Conservation (phyloP, 371 early-diverging fungal genomes). For the Encephalitozoon intestinalis region DNA sequence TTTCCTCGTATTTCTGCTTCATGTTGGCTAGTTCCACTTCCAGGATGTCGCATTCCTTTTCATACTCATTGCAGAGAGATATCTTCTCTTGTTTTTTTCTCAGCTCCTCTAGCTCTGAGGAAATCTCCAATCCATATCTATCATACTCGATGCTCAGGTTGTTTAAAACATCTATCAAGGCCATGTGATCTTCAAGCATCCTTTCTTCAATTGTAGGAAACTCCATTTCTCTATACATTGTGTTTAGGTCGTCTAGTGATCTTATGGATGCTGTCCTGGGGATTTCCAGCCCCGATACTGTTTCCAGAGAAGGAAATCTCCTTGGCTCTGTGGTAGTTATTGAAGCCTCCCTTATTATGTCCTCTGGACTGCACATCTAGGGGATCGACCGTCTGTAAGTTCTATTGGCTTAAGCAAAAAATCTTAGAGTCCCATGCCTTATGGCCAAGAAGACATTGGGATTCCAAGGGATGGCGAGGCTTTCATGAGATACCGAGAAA, state of each 20-base stretch:
- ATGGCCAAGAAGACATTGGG: neutral
- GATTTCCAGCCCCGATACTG: neutral
- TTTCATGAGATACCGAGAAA: conserved; percentile 41
- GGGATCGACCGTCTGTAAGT: neutral
- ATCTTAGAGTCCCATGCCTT: neutral
- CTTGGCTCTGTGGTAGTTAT: neutral
- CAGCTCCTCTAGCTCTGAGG: neutral
- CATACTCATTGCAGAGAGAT: neutral
- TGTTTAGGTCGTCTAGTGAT: neutral
- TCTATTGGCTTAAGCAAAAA: conserved; percentile 3
- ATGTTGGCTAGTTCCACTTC: conserved; percentile 35
- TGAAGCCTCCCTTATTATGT: neutral
- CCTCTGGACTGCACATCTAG: neutral
- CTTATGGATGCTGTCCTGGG: neutral
- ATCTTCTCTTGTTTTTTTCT: neutral
- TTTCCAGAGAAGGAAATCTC: neutral
- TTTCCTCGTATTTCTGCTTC: conserved; percentile 8
- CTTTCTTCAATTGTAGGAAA: neutral
- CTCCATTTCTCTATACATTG: neutral
- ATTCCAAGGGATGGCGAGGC: conserved; percentile 30
- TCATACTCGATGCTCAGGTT: neutral
- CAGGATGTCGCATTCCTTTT: conserved; percentile 28
- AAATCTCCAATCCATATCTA: neutral
- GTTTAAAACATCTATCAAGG: conserved; percentile 2
- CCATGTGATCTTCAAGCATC: neutral